Base-by-base conservation (phyloP, 2,329 filamentous ascomycete species). In the Venturia asperata region DNA sequence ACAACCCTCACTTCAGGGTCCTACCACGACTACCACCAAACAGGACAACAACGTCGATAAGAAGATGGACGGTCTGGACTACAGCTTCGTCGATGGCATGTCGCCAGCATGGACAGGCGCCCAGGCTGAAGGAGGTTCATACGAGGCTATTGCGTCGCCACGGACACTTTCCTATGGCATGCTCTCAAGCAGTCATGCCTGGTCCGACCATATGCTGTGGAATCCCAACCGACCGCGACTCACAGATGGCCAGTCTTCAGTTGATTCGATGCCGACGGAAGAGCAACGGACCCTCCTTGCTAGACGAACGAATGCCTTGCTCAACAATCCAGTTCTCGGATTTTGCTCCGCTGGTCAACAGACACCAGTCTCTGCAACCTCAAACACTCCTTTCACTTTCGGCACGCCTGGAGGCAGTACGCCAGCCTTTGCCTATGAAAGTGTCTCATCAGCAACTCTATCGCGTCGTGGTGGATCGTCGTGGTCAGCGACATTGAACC, bases 141-240 rank as follows among this genome's bases (percentile, higher is more conserved):
- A 47, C 19, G 61, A 49, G 15, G 9, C 61, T n/a, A 39, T 34
- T 34, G 41, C 61, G 11, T 39, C 43, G 17, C 61, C 42, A 2
- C 19, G 39, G 41, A 52, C 49, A 19, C 49, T 63, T 21, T 37
- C 39, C 11, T 49, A 30, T 49, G 42, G 11, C 3, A 45, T 52
- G 61, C 42, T 39, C 13, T n/a, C 61, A 21, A 52, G 27, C 52
- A 58, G 30, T 52, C 21, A 63, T 63, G 39, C 11, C 24, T 63
- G 61, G 61, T 13, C 42, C 41, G 41, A 47, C 27, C 52, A 47
- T 37, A 43, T 52, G 43, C 43, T 37, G 43, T 63, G 61, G 61
- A 52, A 43, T 39, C 61, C 61, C 19, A 49, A 49, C 10, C 61
- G 47, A 24, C 39, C 39, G 11, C 60, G 39, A 43, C n/a, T 9